Evolutionary conservation across 1,284 basidiomycete species (phyloP).

Genomic region (Agaricales sp.): DNA sequence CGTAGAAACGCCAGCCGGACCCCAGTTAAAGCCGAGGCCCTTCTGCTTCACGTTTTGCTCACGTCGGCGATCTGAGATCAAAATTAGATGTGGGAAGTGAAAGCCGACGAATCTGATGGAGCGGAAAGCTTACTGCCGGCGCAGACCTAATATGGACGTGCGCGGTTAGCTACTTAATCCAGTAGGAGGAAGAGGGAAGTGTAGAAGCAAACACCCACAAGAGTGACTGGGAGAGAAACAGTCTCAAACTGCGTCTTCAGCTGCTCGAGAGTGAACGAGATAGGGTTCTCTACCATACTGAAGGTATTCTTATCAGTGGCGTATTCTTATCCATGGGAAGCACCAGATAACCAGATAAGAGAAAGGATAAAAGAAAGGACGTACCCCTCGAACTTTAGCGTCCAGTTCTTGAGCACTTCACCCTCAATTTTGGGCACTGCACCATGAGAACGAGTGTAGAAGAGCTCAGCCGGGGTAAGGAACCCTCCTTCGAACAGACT

Average conservation of each 20-base stretch:
- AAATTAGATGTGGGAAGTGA: too few species aligned
- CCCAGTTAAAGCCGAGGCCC: slow-evolving; percentile 54
- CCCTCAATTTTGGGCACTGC: slow-evolving; percentile 42
- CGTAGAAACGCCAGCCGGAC: slow-evolving; percentile 42
- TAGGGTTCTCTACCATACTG: slow-evolving; percentile 35
- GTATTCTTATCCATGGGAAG: neutral
- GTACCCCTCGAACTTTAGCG: slow-evolving; percentile 34
- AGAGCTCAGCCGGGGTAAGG: slow-evolving; percentile 52
- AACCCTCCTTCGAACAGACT: slow-evolving; percentile 47
- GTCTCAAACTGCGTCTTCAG: slow-evolving; percentile 37
- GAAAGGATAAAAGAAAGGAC: slow-evolving; percentile 1
- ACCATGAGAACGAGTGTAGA: slow-evolving; percentile 62
- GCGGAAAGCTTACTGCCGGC: slow-evolving; percentile 32
- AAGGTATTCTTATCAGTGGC: slow-evolving; percentile 1
- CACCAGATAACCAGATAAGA: too few species aligned
- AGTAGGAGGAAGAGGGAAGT: neutral
- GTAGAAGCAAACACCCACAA: slow-evolving; percentile 17
- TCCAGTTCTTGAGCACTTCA: slow-evolving; percentile 34
- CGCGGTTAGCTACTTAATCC: too few species aligned
- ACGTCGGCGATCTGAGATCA: slow-evolving; percentile 44
- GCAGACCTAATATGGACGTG: slow-evolving; percentile 31
- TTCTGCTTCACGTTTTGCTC: slow-evolving; percentile 63
- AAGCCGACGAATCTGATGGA: too few species aligned
- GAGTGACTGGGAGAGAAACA: slow-evolving; percentile 53
- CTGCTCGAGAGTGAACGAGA: slow-evolving; percentile 31